Conservation (phyloP, 805 yeast genomes). For the Saccharomycopsis oosterbeekiorum region DNA sequence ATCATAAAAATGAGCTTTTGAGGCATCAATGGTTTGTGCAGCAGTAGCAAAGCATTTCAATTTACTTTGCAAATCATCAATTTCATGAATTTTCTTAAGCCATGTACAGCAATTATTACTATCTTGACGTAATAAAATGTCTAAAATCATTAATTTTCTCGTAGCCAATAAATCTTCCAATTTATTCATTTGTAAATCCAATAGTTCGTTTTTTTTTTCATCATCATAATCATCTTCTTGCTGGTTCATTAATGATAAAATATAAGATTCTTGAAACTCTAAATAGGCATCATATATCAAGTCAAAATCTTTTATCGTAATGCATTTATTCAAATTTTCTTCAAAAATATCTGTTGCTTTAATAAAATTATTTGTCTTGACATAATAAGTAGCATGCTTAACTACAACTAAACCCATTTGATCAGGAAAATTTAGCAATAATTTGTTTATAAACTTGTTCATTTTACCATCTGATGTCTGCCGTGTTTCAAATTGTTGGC, state of each 20-base stretch:
- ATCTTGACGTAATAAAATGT: slow-evolving; percentile 54
- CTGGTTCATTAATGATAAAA: slow-evolving; percentile 21
- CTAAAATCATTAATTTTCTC: slow-evolving; percentile 52
- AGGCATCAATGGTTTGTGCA: slow-evolving; percentile 54
- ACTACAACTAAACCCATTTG: slow-evolving; percentile 43
- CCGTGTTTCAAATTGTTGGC: slow-evolving; percentile 13
- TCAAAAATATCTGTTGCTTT: slow-evolving; percentile 37
- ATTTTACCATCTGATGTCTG: slow-evolving; percentile 21
- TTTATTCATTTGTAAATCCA: slow-evolving; percentile 36
- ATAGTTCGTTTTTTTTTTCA: slow-evolving; percentile 23
- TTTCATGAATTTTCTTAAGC: slow-evolving; percentile 49
- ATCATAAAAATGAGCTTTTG: slow-evolving; percentile 26
- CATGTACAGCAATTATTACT: slow-evolving; percentile 56
- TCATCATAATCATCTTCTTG: slow-evolving; percentile 10
- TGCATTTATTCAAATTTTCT: slow-evolving; percentile 36
- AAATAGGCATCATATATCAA: slow-evolving; percentile 51
- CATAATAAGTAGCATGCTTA: slow-evolving; percentile 39
- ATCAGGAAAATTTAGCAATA: slow-evolving; percentile 43
- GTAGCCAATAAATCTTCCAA: slow-evolving; percentile 49
- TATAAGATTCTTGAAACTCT: slow-evolving; percentile 46
- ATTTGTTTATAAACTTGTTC: slow-evolving; percentile 28
- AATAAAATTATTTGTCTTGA: slow-evolving; percentile 26
- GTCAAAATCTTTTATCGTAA: slow-evolving; percentile 53
- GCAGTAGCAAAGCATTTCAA: slow-evolving; percentile 57
- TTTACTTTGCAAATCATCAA: slow-evolving; percentile 33